Evolutionary conservation across 176 grass and related monocot genomes (phyloP), one percentile per base, ranked within the genome.

Genomic region (Bromus sterilis): DNA sequence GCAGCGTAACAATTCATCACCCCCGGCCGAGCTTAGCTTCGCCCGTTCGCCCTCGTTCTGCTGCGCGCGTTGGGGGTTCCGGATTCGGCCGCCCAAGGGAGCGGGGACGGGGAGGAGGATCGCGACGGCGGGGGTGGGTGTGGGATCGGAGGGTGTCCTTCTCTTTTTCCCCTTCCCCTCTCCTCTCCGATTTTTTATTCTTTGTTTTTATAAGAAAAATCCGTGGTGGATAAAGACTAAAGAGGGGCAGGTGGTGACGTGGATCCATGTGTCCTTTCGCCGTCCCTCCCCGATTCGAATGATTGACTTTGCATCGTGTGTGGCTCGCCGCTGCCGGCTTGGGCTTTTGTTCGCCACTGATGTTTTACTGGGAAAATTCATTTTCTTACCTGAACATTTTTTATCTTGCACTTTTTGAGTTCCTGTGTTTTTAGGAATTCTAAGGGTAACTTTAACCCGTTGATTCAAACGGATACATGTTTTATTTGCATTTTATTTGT

Each of bases 1-100:
- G 29, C 75, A 82, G 72, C 56, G 83, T 81, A 82, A 86, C 78
- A 89, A 77, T 10, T 89, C 87, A 89, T 86, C 87, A 82, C 78
- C 78, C 44, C 87, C 32, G 31, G 78, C 65, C 40, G 57, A 72
- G 34, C 73, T 40, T 62, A 42, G 53, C 62, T 25, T 26, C 71
- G 62, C 77, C 40, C 14, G 69, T 20, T 20, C n/a, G 60, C 26
- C 67, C 80, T 35, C 7, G 56, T 20, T 56, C 71, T 63, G 7
- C 71, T n/a, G 55, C 6, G 60, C 30, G 71, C 70, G 64, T 42
- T 33, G 55, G 82, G 62, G 62, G 40, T 28, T 69, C 46, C 71
- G 33, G 53, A 42, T 23, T 58, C 74, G 29, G 32, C 68, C 21
- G 33, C 9, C 39, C 33, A 34, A 44, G 24, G 58, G 31, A 40